phyloP scores from a whole-genome alignment of 345 rosid genomes.

The Boechera stricta region DNA sequence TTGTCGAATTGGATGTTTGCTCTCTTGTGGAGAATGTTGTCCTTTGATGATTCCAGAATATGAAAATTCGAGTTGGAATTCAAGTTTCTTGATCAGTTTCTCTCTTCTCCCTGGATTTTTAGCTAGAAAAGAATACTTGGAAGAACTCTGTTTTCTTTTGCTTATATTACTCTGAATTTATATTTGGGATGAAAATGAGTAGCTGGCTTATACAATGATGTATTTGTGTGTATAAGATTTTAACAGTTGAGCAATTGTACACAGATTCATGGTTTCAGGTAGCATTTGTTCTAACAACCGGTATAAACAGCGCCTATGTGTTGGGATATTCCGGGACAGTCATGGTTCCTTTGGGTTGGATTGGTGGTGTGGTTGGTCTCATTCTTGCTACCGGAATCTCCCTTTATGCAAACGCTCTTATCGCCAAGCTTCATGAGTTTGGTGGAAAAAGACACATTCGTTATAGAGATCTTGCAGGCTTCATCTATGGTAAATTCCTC shows the following conservation, averaged over 20 bases:
- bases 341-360: slow-evolving; percentile 95
- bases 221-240: background rate
- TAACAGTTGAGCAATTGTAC: slow-evolving; percentile 14
- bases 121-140: too few relatives aligned
- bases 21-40: too few relatives aligned
- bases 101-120: too few relatives aligned
- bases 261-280: slow-evolving; percentile 93
- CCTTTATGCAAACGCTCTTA: slow-evolving; percentile 76
- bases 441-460: slow-evolving; percentile 94
- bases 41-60: too few relatives aligned
- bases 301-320: slow-evolving; percentile 88
- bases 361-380: slow-evolving; percentile 73
- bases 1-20: background rate
- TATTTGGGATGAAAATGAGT: background rate
- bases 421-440: slow-evolving; percentile 83
- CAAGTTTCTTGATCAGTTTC: too few relatives aligned
- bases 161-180: background rate
- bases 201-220: background rate
- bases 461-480: slow-evolving; percentile 92
- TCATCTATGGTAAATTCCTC: slow-evolving; percentile 60
- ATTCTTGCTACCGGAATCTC: slow-evolving; percentile 72
- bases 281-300: slow-evolving; percentile 78
- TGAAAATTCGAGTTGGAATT: too few relatives aligned
- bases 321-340: slow-evolving; percentile 89
- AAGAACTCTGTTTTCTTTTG: background rate